Base-by-base conservation (phyloP, 306 rosid species). In the Fagus sylvatica region DNA sequence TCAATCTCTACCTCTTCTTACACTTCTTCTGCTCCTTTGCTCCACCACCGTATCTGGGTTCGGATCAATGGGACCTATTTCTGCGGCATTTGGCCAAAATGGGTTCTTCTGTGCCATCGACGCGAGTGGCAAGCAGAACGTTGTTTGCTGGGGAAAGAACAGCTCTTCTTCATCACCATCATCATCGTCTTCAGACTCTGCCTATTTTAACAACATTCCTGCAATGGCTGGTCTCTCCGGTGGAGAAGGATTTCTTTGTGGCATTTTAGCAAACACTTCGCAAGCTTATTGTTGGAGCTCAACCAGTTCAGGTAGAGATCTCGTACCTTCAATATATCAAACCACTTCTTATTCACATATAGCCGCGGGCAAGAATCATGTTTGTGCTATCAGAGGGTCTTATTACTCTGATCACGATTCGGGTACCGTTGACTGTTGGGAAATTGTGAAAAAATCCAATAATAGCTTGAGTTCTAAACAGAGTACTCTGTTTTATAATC, bases 181-280 rank as follows among this genome's bases (percentile, higher is more conserved):
- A 4, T 74, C 90, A 8, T 59, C 78, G 16, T 77, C 88, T 12
- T 73, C 80, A 1, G 7, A 77, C 73, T 83, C 88, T 15, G 57
- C 74, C 55, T 81, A 72, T 46, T 74, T 80, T 69, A 71, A 72
- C 10, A 65, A 74, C 4, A 77, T 86, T 53, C 97, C 96, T 4
- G 74, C 98, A 40, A 94, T 94, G 94, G 90, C 96, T 6, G 90
- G 93, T 1, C 91, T 95, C 59, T 95, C 98, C 2, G 97, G 98
- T 0, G 98, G 98, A n/a, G 92, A 89, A 43, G 93, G 90, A 0
- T 95, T 91, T 34, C 76, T 95, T 0, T 95, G 98, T 30, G 98
- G 98, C 65, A 88, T 95, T 80, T 75, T 87, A 37, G 89, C 93
- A 2, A 92, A 90, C 66, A 87, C 90, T 9, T 95, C 98, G 0